Evolutionary conservation across 2,329 filamentous ascomycete species (phyloP).

Genomic region (Diaporthe helianthi): DNA sequence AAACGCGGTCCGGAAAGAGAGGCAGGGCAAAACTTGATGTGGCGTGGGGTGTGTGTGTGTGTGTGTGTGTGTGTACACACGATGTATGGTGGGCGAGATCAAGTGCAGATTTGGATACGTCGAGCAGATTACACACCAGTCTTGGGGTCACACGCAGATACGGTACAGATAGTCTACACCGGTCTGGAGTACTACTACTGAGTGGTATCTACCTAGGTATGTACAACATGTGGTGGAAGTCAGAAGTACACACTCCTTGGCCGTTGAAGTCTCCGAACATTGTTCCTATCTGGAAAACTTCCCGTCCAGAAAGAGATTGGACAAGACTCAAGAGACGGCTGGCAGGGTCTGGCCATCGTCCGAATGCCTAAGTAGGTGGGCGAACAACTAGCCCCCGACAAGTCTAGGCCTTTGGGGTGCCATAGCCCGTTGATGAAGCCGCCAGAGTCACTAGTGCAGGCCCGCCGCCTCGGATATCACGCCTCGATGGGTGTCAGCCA

Average conservation of each 20-base stretch:
- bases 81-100: conserved; percentile 11
- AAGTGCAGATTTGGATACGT: conserved; percentile 24
- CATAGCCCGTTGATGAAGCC: conserved; percentile 20
- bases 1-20: background rate
- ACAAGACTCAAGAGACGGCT: conserved; percentile 17
- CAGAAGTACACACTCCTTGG: background rate
- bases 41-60: background rate
- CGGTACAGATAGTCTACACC: conserved; percentile 7
- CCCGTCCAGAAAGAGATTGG: background rate
- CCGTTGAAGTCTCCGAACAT: background rate
- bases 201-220: no score
- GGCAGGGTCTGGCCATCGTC: conserved; percentile 18
- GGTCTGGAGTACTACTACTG: no score
- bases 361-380: background rate
- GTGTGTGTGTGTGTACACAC: background rate
- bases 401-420: conserved; percentile 1
- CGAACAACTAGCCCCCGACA: conserved; percentile 10
- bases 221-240: no score
- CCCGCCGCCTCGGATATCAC: conserved; percentile 10
- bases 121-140: conserved; percentile 7
- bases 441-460: conserved; percentile 10
- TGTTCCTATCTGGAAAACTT: conserved; percentile 15
- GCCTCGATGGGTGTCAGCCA: background rate
- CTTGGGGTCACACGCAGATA: conserved; percentile 7
- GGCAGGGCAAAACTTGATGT: conserved; percentile 14